These are phyloP conservation scores for Fusarium mundagurra DNA, from an alignment of 2,329 filamentous ascomycete species.

Conservation along the genomic window DNA sequence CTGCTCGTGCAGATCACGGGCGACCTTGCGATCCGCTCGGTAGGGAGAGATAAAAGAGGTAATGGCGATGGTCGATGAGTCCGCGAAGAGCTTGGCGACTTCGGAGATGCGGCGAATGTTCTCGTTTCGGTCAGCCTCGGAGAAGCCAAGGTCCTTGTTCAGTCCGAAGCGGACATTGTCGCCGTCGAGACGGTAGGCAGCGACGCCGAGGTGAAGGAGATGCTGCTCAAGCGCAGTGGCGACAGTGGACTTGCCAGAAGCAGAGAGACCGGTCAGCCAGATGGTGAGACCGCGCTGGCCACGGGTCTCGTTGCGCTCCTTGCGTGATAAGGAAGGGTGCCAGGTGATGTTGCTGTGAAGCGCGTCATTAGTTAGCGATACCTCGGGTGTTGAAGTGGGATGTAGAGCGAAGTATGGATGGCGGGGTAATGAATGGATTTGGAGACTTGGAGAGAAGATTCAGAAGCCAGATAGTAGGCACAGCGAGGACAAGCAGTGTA, in stretches of 20 bases:
- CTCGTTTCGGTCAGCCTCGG: conserved; percentile 91
- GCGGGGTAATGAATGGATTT: conserved; percentile 29
- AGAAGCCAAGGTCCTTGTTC: conserved; percentile 97
- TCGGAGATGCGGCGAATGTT: conserved; percentile 98
- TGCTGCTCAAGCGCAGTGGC: conserved; percentile 97
- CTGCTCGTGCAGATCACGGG: conserved; percentile 79
- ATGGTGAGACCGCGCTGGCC: conserved; percentile 92
- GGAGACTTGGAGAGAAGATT: conserved; percentile 3
- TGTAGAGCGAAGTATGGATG: conserved; percentile 2
- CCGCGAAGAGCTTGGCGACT: conserved; percentile 96
- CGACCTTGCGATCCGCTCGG: conserved; percentile 83
- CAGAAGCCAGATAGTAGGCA: conserved; percentile 1
- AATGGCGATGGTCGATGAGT: conserved; percentile 85
- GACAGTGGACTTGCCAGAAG: conserved; percentile 96
- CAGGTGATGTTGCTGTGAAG: conserved; percentile 83
- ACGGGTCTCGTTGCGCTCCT: conserved; percentile 78
- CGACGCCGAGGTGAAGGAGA: conserved; percentile 83
- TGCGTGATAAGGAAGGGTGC: conserved; percentile 83
- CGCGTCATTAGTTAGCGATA: conserved; percentile 12
- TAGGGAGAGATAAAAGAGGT: conserved; percentile 98
- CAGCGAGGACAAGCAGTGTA: neutral
- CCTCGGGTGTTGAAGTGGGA: conserved; percentile 18
- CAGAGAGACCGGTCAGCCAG: conserved; percentile 97
- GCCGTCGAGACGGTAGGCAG: conserved; percentile 93
- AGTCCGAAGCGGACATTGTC: conserved; percentile 98